Base-by-base conservation (phyloP, 2,329 filamentous ascomycete genomes). In the Pestalotiopsis sp. region DNA sequence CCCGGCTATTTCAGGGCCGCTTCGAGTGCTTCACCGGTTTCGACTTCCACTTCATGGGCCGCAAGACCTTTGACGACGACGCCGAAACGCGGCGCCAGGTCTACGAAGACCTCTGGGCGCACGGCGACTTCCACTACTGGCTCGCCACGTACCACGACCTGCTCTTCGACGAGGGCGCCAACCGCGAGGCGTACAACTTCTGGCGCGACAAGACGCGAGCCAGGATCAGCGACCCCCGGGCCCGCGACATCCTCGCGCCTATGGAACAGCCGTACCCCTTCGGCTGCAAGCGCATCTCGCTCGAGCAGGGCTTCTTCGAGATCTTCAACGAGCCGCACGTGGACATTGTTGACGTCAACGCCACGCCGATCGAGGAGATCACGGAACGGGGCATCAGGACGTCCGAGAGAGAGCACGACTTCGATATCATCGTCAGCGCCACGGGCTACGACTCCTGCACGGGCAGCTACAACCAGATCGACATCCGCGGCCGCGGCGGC, bases 1-100 rank as follows among this genome's bases (percentile, higher is more conserved):
- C 79, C 0, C 79, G 84, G 61, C 78, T 91, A 1, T 91, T 87
- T 74, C 78, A 78, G 31, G 76, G 81, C 38, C 85, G 88, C 2
- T 81, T 85, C 72, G 85, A 76, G 23, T 86, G 76, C 45, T 91
- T 89, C 72, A 85, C 82, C 0, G 88, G 89, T 1, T 90, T 92
- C 74, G 77, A 82, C 3, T 91, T 88, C 71, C 85, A 87, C 71
- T 87, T 83, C 71, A 72, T 79, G 5, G 81, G 89, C 72, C 84
- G 83, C 64, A 83, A 85, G 59, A 88, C 87, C 0, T 86, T 86
- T 57, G 86, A 88, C 65, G 86, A 86, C 63, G 80, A 78, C 0
- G 77, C 81, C 0, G 84, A 85, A 58, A 80, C 87, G 55, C 83
- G 85, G 2, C 80, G 84, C 71, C 80, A 79, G 1, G 78, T 84